Base-by-base conservation (phyloP, 164 flowering plant species). In the Tetracentron sinense region DNA sequence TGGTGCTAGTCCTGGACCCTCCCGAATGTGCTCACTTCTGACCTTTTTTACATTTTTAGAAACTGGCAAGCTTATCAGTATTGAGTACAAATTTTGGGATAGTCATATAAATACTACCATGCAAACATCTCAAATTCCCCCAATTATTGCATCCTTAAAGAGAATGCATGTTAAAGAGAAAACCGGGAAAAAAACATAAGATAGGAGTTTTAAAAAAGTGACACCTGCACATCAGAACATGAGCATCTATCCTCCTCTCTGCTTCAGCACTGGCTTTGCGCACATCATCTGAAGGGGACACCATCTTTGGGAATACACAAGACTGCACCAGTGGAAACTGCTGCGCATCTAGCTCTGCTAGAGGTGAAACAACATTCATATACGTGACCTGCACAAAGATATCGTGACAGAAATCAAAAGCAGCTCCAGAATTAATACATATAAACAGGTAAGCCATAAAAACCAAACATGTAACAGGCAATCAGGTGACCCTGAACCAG, bases 201-300 rank as follows among this genome's bases (percentile, higher is more conserved):
- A n/a, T n/a, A n/a, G n/a, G n/a, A n/a, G n/a, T n/a, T n/a, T n/a
- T 28, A 26, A 46, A 61, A 42, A 60, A 48, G 64, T 28, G 25
- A 57, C 57, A 93, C 99, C 97, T 86, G 96, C 92, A 89, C 30
- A 60, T 60, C 27, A 68, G 72, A 66, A 72, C 60, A 67, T 95
- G 94, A 51, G 82, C 77, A 79, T 88, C 92, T 53, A 95, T 84
- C 74, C 77, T 81, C 64, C 81, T 72, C 76, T 86, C 99, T 14
- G 97, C 99, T 79, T 89, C 94, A 64, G 80, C 83, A 75, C 99
- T 89, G 10, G 99, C 97, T 78, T 84, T 85, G 23, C 85, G 79
- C 28, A 89, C 83, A 54, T 82, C 97, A 50, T 83, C 92, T 7
- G 81, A 79, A 61, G 75, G 35, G 7, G 90, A 73, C 19, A 92